Evolutionary conservation across 2,329 filamentous ascomycete genomes (phyloP).

Genomic region (Ceratocystis diversiconidia): DNA sequence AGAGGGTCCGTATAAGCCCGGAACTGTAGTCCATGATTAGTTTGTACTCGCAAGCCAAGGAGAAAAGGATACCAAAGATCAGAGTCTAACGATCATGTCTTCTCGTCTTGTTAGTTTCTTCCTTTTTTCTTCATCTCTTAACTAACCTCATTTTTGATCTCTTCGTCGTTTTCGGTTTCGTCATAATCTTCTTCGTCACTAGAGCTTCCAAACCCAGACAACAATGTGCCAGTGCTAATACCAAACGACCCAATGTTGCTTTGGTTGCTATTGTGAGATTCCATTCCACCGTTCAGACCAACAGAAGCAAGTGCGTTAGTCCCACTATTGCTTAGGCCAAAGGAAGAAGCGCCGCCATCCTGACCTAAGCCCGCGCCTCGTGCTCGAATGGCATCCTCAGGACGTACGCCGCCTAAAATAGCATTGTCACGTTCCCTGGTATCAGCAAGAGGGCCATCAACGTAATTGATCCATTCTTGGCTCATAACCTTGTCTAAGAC

Average conservation of each 20-base stretch:
- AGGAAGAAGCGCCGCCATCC: constrained; percentile 29
- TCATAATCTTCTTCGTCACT: constrained; percentile 96
- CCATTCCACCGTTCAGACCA: constrained; percentile 63
- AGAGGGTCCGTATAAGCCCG: constrained; percentile 44
- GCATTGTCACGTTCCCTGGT: constrained; percentile 94
- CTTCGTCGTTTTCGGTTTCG: constrained; percentile 61
- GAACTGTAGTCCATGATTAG: constrained; percentile 32
- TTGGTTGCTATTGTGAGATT: constrained; percentile 42
- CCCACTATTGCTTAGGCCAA: constrained; percentile 26
- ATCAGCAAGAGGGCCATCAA: constrained; percentile 82
- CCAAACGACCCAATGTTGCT: constrained; percentile 57
- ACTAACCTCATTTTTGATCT: constrained; percentile 54
- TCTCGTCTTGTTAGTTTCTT: background rate
- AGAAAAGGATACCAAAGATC: background rate
- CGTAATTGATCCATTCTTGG: constrained; percentile 84
- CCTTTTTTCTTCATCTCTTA: background rate
- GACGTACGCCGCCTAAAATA: constrained; percentile 88
- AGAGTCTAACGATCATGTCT: no score
- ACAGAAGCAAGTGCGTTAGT: constrained; percentile 66
- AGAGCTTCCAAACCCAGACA: constrained; percentile 86
- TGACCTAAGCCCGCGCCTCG: constrained; percentile 34
- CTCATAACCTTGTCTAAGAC: constrained; percentile 83
- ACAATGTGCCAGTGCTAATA: constrained; percentile 57
- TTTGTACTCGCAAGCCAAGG: background rate
- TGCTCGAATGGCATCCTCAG: constrained; percentile 74